These are phyloP conservation scores for Sporobolomyces pararoseus DNA, from an alignment of 768 basidiomycete species.

Conservation along the genomic window DNA sequence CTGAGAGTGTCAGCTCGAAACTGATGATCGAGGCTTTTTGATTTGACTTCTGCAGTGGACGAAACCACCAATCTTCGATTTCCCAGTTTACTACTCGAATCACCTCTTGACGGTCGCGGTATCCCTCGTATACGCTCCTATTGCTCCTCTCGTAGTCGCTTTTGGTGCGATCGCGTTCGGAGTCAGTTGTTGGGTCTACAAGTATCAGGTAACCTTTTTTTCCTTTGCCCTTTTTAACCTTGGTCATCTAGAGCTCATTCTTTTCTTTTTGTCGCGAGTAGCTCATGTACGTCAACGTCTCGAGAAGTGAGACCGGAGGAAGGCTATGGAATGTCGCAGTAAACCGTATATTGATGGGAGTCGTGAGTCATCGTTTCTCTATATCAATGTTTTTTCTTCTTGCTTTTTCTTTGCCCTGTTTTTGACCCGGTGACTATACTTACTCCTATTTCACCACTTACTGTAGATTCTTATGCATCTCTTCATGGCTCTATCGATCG, in stretches of 20 bases:
- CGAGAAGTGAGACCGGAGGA: conserved; percentile 88
- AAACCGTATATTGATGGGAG: conserved; percentile 75
- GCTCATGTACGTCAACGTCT: conserved; percentile 87
- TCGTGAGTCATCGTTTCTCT: conserved; percentile 50
- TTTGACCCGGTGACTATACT: too few species aligned
- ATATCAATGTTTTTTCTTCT: too few species aligned
- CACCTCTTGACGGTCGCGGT: conserved; percentile 52
- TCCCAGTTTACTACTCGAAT: conserved; percentile 57
- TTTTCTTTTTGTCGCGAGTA: conserved; percentile 50
- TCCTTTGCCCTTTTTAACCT: not conserved
- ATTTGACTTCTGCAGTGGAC: conserved; percentile 61
- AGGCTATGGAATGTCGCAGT: conserved; percentile 46
- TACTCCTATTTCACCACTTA: too few species aligned
- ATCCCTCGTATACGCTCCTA: conserved; percentile 85
- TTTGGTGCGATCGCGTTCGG: conserved; percentile 73
- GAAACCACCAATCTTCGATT: conserved; percentile 83
- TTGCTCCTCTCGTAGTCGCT: conserved; percentile 83
- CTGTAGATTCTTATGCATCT: conserved; percentile 34
- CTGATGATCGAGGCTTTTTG: not conserved
- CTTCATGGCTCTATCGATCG: conserved; percentile 33
- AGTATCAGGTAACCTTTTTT: conserved; percentile 61
- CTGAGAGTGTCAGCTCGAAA: not conserved
- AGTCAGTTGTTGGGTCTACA: conserved; percentile 63
- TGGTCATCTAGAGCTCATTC: not conserved
- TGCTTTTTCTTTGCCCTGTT: too few species aligned